Evolutionary conservation across 768 basidiomycete genomes (phyloP), one percentile per base, ranked within the genome.

Genomic region (Tylopilus vinaceipallidus): DNA sequence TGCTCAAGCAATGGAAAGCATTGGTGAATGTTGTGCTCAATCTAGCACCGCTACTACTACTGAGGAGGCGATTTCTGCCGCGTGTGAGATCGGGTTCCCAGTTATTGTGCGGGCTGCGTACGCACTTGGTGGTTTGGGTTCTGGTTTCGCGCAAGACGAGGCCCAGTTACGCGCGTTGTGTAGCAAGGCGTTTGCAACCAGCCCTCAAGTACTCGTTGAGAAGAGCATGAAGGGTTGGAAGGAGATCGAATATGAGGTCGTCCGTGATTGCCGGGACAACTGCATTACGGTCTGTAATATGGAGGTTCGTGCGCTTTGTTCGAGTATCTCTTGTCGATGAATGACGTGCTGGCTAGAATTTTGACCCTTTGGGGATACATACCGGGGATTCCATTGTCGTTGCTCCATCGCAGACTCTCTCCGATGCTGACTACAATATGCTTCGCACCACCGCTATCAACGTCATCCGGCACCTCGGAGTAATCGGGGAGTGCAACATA

Each of bases 181-280:
- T 65, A 80, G 77, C 58, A 97, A 95, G 73, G 95, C 97, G 10
- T 98, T 99, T 64, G 95, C 95, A 38, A 98, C 93, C 13, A 94
- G 91, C 60, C 94, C 95, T 37, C 97, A 98, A 71, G 95, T 99
- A 0, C 77, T 99, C n/a, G 93, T 99, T 14, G 97, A 99, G 77
- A 95, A 85, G 78, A 94, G 91, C 61, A 98, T 98, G 95, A 98
- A 98, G 73, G 95, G 95, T 3, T 99, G 95, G 95, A 98, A 99
- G 73, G 95, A 99, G 76, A 95, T 99, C 57, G 95, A 99, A 74
- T 99, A 99, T 60, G 95, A 99, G 66, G 95, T 99, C 42, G 95
- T 98, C 11, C 80, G 95, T 51, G 95, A 99, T 71, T 98, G 94
- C 73, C 79, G 91, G 54, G 91, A 98, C 66, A 99, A 99, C 67